These are phyloP conservation scores for Pestalotiopsis sp. DNA, from an alignment of 2,329 filamentous ascomycete genomes.

Conservation along the genomic window DNA sequence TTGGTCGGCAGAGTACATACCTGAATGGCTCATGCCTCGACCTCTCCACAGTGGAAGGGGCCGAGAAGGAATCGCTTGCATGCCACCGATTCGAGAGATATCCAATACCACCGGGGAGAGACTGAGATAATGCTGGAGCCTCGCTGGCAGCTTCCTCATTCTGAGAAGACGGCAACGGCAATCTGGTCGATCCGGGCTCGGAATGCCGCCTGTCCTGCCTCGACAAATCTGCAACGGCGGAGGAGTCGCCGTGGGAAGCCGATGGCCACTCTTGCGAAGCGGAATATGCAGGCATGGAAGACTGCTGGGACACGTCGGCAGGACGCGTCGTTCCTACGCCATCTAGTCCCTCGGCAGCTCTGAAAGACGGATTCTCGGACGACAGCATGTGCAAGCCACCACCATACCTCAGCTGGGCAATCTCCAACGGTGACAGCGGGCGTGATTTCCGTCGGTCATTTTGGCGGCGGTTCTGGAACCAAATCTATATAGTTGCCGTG, in stretches of 20 bases:
- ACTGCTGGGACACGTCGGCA: constrained; percentile 20
- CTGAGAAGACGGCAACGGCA: constrained; percentile 25
- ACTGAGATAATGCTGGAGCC: constrained; percentile 35
- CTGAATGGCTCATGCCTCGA: constrained; percentile 46
- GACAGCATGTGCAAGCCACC: constrained; percentile 53
- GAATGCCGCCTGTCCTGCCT: constrained; percentile 18
- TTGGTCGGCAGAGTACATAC: constrained; percentile 34
- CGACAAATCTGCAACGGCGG: constrained; percentile 8
- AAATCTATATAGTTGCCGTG: constrained; percentile 65
- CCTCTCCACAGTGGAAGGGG: constrained; percentile 44
- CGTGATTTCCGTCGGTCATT: constrained; percentile 89
- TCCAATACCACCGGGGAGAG: constrained; percentile 47
- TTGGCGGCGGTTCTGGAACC: constrained; percentile 95
- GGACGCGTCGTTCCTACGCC: constrained; percentile 18
- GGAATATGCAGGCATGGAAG: constrained; percentile 22
- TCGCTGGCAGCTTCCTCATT: constrained; percentile 24
- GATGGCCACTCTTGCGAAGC: constrained; percentile 22
- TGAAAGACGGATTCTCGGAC: constrained; percentile 40
- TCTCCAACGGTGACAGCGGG: constrained; percentile 77
- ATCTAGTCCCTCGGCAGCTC: constrained; percentile 19
- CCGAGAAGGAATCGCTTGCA: constrained; percentile 52
- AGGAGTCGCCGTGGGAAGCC: constrained; percentile 23
- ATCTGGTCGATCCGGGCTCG: constrained; percentile 14
- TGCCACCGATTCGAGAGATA: constrained; percentile 63
- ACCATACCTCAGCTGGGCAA: constrained; percentile 62